A percentile compares a stretch with the other conserved stretches of the same genome.
phyloP scores from a whole-genome alignment of 1,139 yeast genomes.

The Geotrichum citri-aurantii region DNA sequence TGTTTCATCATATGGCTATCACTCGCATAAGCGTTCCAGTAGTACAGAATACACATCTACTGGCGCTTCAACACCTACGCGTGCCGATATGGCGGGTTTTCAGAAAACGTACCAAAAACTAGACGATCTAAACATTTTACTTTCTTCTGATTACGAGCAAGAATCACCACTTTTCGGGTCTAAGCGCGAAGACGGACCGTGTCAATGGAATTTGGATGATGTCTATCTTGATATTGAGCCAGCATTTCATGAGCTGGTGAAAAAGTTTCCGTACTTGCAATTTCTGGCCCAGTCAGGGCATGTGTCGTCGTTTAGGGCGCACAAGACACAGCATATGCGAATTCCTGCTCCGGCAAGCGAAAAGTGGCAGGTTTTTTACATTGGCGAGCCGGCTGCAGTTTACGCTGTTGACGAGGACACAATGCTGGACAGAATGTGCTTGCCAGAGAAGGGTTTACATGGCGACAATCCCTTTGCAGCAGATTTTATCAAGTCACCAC shows the following conservation, averaged over 20 bases:
- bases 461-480: constrained; percentile 1
- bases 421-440: constrained; percentile 1
- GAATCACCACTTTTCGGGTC: constrained; percentile 19
- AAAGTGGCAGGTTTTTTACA: constrained; percentile 36
- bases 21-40: background rate
- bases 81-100: background rate
- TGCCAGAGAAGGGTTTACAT: constrained; percentile 5
- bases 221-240: constrained; percentile 34
- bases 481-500: constrained; percentile 12
- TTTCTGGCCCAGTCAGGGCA: constrained; percentile 18
- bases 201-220: constrained; percentile 35
- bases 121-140: constrained; percentile 17
- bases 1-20: background rate
- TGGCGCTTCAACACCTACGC: constrained; percentile 10
- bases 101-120: constrained; percentile 16
- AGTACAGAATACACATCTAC: constrained; percentile 12
- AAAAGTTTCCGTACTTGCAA: constrained; percentile 29
- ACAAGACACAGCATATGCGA: constrained; percentile 23
- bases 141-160: constrained; percentile 16
- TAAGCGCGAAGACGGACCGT: constrained; percentile 27
- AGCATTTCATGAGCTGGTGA: constrained; percentile 31
- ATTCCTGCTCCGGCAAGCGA: constrained; percentile 30
- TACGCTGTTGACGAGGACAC: constrained; percentile 24
- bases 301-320: constrained; percentile 24
- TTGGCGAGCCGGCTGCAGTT: constrained; percentile 28